Conservation (phyloP, 2,329 filamentous ascomycete species). For the Orbilia oligospora region DNA sequence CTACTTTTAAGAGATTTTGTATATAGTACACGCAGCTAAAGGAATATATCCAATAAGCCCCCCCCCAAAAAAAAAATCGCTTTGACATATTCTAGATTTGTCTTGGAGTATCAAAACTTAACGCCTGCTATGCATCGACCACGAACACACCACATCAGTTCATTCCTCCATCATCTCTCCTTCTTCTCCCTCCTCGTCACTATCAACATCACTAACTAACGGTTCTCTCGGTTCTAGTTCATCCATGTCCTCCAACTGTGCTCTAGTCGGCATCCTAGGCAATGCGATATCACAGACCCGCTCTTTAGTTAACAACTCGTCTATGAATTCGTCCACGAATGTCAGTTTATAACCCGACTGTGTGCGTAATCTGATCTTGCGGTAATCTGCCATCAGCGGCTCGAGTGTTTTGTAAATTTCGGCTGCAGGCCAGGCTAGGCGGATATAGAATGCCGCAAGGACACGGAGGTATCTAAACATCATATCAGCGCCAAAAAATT, state of each 20-base stretch:
- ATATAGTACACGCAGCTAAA: slow-evolving; percentile 45
- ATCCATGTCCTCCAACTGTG: slow-evolving; percentile 89
- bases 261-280: slow-evolving; percentile 88
- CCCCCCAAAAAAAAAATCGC: background rate
- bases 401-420: slow-evolving; percentile 86
- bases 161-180: slow-evolving; percentile 64
- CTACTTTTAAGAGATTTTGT: slow-evolving; percentile 30
- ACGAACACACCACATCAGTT: background rate
- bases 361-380: slow-evolving; percentile 84
- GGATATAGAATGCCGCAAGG: slow-evolving; percentile 91
- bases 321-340: slow-evolving; percentile 91
- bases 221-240: slow-evolving; percentile 85
- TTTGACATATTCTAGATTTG: background rate
- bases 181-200: slow-evolving; percentile 73
- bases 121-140: slow-evolving; percentile 41
- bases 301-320: slow-evolving; percentile 89
- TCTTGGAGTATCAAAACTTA: slow-evolving; percentile 13
- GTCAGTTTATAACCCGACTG: slow-evolving; percentile 82
- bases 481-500: background rate
- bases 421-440: slow-evolving; percentile 84
- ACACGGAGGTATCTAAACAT: slow-evolving; percentile 81
- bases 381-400: slow-evolving; percentile 82
- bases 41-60: slow-evolving; percentile 40
- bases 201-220: slow-evolving; percentile 80
- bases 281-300: slow-evolving; percentile 91